Base-by-base conservation (phyloP, 2,329 filamentous ascomycete species). In the Verticillium alfalfae region DNA sequence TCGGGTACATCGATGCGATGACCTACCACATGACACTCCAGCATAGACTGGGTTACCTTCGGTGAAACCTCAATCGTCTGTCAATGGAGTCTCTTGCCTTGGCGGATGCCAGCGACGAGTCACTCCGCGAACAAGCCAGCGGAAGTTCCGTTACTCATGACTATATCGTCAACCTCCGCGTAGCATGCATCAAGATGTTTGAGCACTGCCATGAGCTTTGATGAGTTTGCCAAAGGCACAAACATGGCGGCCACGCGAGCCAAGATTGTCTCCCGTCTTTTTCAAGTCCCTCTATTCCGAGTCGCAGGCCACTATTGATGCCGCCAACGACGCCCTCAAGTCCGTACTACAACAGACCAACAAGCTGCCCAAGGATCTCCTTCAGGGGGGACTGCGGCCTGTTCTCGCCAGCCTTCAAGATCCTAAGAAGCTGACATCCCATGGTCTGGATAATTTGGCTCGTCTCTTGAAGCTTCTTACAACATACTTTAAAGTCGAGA, bases 401-500 rank as follows among this genome's bases (percentile, higher is more conserved):
- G 96, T 99, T n/a, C 78, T 99, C 39, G 93, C 96, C 71, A 99
- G 96, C 71, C 84, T 99, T 3, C 94, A 97, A 67, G 95, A 99
- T 70, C 91, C 94, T 0, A 92, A 96, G 73, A 89, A 94, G 62
- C 80, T 99, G 22, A 96, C 88, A 22, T 91, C 94, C 0, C 90
- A 93, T 68, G 93, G 93, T 2, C 80, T 99, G 5, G 93, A 98
- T 72, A 96, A 96, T 34, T 80, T 99, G 37, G 93, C 93, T 18
- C 88, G 94, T 45, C 82, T 99, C 1, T 77, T 99, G 63, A 94
- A 95, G 66, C 82, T 99, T 2, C 81, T 99, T 18, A 99, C 94
- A 0, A 98, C 95, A 63, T 99, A 99, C 74, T 99, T 99, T 78
- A 99, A 99, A 76, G 93, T 98, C 1, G 95, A 99, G 72, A 99